Evolutionary conservation across 2,329 filamentous ascomycete species (phyloP).

Genomic region (Paracamarosporium sp.): DNA sequence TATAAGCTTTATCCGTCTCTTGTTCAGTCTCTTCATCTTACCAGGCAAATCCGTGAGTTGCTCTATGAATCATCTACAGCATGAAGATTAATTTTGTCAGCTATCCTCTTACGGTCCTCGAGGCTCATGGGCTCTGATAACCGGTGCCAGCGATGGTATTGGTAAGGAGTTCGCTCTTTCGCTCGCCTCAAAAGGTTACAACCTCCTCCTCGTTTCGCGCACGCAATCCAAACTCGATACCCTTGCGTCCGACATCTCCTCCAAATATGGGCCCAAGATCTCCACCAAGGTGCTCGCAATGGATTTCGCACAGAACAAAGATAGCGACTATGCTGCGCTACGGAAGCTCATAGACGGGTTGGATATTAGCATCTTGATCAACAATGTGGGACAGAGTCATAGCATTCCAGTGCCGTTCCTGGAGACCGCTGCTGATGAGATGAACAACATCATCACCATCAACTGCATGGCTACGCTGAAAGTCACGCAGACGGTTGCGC

Average conservation of each 20-base stretch:
- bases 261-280: slow-evolving; percentile 68
- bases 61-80: not conserved
- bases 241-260: slow-evolving; percentile 76
- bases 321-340: slow-evolving; percentile 80
- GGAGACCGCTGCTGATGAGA: slow-evolving; percentile 78
- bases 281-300: slow-evolving; percentile 83
- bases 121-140: slow-evolving; percentile 93
- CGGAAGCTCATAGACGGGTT: slow-evolving; percentile 72
- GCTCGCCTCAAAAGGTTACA: slow-evolving; percentile 90
- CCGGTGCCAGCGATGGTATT: slow-evolving; percentile 93
- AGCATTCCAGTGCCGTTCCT: slow-evolving; percentile 89
- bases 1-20: slow-evolving; percentile 55
- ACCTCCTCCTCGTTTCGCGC: slow-evolving; percentile 91
- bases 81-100: slow-evolving; percentile 44
- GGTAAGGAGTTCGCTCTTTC: slow-evolving; percentile 96
- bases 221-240: slow-evolving; percentile 89
- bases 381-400: slow-evolving; percentile 97
- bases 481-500: slow-evolving; percentile 83
- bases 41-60: slow-evolving; percentile 55
- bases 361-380: slow-evolving; percentile 87
- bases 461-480: slow-evolving; percentile 92
- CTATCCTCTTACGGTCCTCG: slow-evolving; percentile 89
- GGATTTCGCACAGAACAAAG: slow-evolving; percentile 85
- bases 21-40: slow-evolving; percentile 57
- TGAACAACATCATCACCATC: slow-evolving; percentile 90